phyloP scores from a whole-genome alignment of 1,139 yeast species.

The Debaryomyces subglobosus region DNA sequence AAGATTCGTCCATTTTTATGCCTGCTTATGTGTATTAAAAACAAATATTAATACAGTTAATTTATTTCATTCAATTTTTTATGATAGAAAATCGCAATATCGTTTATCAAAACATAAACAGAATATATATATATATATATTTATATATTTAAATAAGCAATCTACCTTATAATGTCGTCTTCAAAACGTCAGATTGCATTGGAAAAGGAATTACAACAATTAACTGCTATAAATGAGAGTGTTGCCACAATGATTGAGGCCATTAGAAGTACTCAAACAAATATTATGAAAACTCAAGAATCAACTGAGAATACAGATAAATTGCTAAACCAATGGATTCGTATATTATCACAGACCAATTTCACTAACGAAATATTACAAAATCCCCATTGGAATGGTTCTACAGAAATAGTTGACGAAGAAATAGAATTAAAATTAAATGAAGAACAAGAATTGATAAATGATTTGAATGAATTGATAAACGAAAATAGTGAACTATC shows the following conservation, averaged over 20 bases:
- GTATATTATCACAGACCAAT: conserved; percentile 49
- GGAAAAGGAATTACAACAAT: conserved; percentile 40
- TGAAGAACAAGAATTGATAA: conserved; percentile 28
- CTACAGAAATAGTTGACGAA: conserved; percentile 24
- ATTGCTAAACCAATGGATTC: conserved; percentile 48
- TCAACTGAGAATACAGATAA: conserved; percentile 40
- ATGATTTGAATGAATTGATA: conserved; percentile 28
- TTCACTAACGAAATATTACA: conserved; percentile 42
- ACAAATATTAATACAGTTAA: not conserved
- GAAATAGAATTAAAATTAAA: conserved; percentile 21
- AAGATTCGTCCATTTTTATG: conserved; percentile 22
- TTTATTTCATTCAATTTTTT: not conserved
- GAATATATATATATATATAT: not conserved
- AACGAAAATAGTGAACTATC: conserved; percentile 33
- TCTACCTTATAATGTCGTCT: conserved; percentile 7
- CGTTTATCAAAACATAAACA: not conserved
- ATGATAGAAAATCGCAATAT: conserved; percentile 3
- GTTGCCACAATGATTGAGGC: conserved; percentile 33
- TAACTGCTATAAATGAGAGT: conserved; percentile 34
- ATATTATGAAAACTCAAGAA: conserved; percentile 33
- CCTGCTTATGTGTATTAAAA: not conserved
- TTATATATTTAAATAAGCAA: not conserved
- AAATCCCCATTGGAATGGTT: conserved; percentile 36
- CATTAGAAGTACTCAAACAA: conserved; percentile 28
- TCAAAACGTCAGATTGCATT: conserved; percentile 34